Evolutionary conservation across 2,329 filamentous ascomycete species (phyloP).

Genomic region (Nemania diffusa): DNA sequence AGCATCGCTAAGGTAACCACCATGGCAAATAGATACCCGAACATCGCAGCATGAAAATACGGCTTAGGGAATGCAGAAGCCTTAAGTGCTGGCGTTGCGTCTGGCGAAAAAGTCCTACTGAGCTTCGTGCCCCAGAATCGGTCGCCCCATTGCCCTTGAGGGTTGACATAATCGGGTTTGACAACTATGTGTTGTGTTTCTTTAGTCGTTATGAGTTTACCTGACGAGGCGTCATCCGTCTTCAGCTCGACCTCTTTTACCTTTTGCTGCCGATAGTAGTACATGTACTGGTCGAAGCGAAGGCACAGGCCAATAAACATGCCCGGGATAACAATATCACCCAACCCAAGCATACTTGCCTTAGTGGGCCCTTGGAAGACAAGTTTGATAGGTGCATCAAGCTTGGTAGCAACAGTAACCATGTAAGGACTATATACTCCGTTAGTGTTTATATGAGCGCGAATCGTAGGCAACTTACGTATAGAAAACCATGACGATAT

Average conservation of each 20-base stretch:
- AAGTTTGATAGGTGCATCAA: slow-evolving; percentile 94
- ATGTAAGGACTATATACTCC: slow-evolving; percentile 71
- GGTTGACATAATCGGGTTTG: slow-evolving; percentile 65
- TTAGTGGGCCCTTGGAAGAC: slow-evolving; percentile 77
- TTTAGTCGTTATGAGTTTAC: slow-evolving; percentile 50
- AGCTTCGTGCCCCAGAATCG: slow-evolving; percentile 75
- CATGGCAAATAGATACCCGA: slow-evolving; percentile 84
- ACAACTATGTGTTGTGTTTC: slow-evolving; percentile 58
- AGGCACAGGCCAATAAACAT: slow-evolving; percentile 89
- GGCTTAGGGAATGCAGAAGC: slow-evolving; percentile 76
- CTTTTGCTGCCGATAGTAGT: slow-evolving; percentile 77
- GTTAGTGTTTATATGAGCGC: slow-evolving; percentile 36
- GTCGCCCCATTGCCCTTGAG: slow-evolving; percentile 83
- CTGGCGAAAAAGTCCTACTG: slow-evolving; percentile 42
- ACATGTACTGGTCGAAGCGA: slow-evolving; percentile 88
- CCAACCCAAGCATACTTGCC: slow-evolving; percentile 84
- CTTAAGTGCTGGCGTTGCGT: slow-evolving; percentile 50
- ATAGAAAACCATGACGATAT: slow-evolving; percentile 92
- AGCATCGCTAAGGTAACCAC: slow-evolving; percentile 79
- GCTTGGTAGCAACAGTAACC: slow-evolving; percentile 85
- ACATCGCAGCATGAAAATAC: slow-evolving; percentile 82
- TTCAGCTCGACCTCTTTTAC: slow-evolving; percentile 51
- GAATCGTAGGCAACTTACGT: slow-evolving; percentile 62
- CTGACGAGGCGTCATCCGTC: slow-evolving; percentile 47
- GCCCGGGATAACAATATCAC: slow-evolving; percentile 93